phyloP scores from a whole-genome alignment of 2,329 filamentous ascomycete species.

The Thelonectria blattea region DNA sequence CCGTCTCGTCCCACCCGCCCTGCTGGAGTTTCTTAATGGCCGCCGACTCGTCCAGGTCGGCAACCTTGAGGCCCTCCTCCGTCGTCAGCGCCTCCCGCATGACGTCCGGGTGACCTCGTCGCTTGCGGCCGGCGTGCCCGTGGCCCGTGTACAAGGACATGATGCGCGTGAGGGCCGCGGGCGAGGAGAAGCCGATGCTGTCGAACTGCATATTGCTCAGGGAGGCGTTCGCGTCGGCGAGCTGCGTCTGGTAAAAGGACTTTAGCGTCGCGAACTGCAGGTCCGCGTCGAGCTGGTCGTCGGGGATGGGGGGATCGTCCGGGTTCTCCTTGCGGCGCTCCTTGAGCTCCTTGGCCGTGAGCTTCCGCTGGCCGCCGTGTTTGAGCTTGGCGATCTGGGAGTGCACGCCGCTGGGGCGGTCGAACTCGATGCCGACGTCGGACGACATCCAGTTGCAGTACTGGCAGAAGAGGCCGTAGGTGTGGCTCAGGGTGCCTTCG shows the following conservation, averaged over 20 bases:
- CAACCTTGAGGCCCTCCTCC: slow-evolving; percentile 73
- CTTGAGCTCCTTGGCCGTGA: slow-evolving; percentile 58
- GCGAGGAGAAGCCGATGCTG: slow-evolving; percentile 68
- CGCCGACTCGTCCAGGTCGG: slow-evolving; percentile 65
- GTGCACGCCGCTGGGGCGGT: slow-evolving; percentile 85
- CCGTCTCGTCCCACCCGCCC: slow-evolving; percentile 69
- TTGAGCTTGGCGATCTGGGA: slow-evolving; percentile 77
- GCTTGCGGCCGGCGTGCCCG: slow-evolving; percentile 66
- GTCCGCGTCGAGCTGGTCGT: slow-evolving; percentile 63
- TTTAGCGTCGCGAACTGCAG: slow-evolving; percentile 77
- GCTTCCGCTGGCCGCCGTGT: slow-evolving; percentile 60
- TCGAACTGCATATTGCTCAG: slow-evolving; percentile 53
- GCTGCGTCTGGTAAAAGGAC: slow-evolving; percentile 81
- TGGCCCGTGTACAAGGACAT: slow-evolving; percentile 86
- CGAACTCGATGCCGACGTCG: slow-evolving; percentile 89
- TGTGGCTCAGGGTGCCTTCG: slow-evolving; percentile 48
- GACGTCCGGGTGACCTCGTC: slow-evolving; percentile 69
- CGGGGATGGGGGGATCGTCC: slow-evolving; percentile 45
- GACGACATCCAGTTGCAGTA: slow-evolving; percentile 94
- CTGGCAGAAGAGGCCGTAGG: slow-evolving; percentile 82
- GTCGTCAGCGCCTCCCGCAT: slow-evolving; percentile 81
- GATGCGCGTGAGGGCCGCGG: slow-evolving; percentile 82
- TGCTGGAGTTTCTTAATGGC: slow-evolving; percentile 65
- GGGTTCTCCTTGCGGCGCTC: slow-evolving; percentile 57
- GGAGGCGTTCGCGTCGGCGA: slow-evolving; percentile 65